phyloP scores from a whole-genome alignment of 108 stramenopile species.

The Hondaea fermentalgiana region DNA sequence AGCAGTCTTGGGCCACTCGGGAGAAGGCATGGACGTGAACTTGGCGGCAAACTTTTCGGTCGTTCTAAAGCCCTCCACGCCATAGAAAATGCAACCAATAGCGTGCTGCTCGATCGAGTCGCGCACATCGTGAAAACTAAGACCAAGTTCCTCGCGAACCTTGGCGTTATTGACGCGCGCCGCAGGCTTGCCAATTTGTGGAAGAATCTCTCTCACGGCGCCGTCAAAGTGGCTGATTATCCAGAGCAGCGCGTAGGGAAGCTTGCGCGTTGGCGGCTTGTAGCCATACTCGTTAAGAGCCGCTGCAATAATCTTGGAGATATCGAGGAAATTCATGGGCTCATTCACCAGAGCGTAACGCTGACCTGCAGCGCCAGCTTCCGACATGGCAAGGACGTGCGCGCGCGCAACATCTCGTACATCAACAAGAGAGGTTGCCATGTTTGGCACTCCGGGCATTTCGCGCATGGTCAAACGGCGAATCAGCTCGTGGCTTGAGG shows the following conservation, averaged over 20 bases:
- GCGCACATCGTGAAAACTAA: not conserved
- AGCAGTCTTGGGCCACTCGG: no score
- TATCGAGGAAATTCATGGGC: not conserved
- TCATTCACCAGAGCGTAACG: not conserved
- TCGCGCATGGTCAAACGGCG: not conserved
- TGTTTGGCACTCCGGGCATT: not conserved
- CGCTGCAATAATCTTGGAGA: not conserved
- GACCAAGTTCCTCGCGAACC: not conserved
- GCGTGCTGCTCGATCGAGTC: not conserved
- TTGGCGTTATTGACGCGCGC: not conserved
- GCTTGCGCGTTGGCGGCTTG: not conserved
- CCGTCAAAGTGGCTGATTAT: not conserved
- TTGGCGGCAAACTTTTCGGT: not conserved
- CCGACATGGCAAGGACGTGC: not conserved
- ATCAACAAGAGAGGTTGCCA: not conserved
- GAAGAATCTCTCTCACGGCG: not conserved
- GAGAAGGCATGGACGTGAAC: no score
- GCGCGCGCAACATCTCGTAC: conserved; percentile 16
- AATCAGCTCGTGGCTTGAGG: not conserved
- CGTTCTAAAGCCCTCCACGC: not conserved
- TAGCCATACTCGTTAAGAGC: not conserved
- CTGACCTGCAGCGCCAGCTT: not conserved
- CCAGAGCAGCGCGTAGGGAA: not conserved
- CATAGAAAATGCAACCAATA: not conserved
- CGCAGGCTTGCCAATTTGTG: not conserved